A percentile compares a stretch with the other conserved stretches of the same genome.
Conservation (phyloP, 2,329 filamentous ascomycete species). For the Chaetomium globosum region DNA sequence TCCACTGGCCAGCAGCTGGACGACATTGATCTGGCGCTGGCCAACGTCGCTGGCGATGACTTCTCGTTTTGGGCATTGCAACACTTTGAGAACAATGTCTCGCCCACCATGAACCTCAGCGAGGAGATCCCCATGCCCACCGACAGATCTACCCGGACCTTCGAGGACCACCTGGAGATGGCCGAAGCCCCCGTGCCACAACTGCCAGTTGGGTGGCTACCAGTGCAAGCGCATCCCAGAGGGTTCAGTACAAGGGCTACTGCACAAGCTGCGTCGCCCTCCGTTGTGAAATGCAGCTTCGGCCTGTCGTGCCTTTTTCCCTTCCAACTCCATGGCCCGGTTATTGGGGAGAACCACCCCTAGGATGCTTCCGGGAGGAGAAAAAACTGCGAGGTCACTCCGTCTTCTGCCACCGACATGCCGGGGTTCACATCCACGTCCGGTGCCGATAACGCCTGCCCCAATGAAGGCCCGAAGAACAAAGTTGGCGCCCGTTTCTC, state of each 20-base stretch:
- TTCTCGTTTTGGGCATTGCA: constrained; percentile 62
- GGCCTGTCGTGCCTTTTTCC: constrained; percentile 48
- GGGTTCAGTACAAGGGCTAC: constrained; percentile 61
- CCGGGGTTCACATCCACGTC: constrained; percentile 33
- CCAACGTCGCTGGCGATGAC: constrained; percentile 60
- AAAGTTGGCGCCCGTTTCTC: constrained; percentile 79
- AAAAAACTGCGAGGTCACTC: constrained; percentile 32
- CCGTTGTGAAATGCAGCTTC: constrained; percentile 61
- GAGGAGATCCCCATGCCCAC: constrained; percentile 30
- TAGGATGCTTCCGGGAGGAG: constrained; percentile 47
- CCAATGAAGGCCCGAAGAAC: constrained; percentile 42
- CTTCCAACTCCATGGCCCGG: constrained; percentile 52
- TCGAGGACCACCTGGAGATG: constrained; percentile 49
- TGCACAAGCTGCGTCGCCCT: constrained; percentile 66
- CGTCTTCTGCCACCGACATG: constrained; percentile 38
- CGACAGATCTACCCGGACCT: constrained; percentile 40
- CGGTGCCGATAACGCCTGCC: constrained; percentile 24
- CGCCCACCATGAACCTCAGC: constrained; percentile 32
- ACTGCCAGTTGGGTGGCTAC: constrained; percentile 57
- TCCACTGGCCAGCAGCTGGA: constrained; percentile 36
- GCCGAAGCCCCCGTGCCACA: constrained; percentile 53
- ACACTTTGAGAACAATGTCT: constrained; percentile 54
- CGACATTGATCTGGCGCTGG: constrained; percentile 59
- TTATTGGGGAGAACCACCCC: constrained; percentile 51
- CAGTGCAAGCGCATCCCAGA: constrained; percentile 64